Percentiles rank a stretch among this genome's conserved stretches.
Evolutionary conservation across 2,329 filamentous ascomycete genomes (phyloP).

Genomic region (Stagonosporopsis rhizophila): DNA sequence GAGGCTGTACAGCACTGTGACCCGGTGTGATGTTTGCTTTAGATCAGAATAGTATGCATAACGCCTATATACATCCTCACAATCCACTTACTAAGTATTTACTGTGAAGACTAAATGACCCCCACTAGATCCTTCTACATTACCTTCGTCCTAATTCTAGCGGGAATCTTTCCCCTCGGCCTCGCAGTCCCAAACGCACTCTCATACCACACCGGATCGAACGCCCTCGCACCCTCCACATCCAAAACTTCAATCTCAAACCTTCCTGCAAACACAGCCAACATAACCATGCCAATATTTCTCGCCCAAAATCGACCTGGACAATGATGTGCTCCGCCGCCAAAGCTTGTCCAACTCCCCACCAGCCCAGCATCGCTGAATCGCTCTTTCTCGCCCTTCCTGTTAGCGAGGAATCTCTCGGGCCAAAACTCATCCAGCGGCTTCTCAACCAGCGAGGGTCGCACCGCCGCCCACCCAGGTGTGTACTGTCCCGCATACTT

Average conservation of each 20-base stretch:
- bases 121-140: not conserved
- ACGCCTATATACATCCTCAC: too few species aligned
- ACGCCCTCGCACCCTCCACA: not conserved
- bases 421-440: slow-evolving; percentile 24
- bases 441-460: not conserved
- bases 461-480: slow-evolving; percentile 1
- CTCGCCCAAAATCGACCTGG: slow-evolving; percentile 26
- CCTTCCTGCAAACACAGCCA: not conserved
- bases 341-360: slow-evolving; percentile 26
- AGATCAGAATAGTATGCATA: too few species aligned
- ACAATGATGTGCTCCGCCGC: slow-evolving; percentile 29
- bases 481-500: slow-evolving; percentile 18
- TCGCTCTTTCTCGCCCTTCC: slow-evolving; percentile 5
- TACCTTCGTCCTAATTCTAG: not conserved
- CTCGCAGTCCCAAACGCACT: slow-evolving; percentile 4
- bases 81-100: not conserved
- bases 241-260: slow-evolving; percentile 1
- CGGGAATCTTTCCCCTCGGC: slow-evolving; percentile 1
- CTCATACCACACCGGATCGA: slow-evolving; percentile 1
- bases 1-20: too few species aligned
- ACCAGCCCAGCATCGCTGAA: slow-evolving; percentile 25
- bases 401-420: slow-evolving; percentile 19
- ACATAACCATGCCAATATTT: slow-evolving; percentile 21
- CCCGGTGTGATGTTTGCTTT: too few species aligned
- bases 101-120: not conserved